Evolutionary conservation across 208 protist species (phyloP), one percentile per base, ranked within the genome.

Genomic region (Leishmania tropica): DNA sequence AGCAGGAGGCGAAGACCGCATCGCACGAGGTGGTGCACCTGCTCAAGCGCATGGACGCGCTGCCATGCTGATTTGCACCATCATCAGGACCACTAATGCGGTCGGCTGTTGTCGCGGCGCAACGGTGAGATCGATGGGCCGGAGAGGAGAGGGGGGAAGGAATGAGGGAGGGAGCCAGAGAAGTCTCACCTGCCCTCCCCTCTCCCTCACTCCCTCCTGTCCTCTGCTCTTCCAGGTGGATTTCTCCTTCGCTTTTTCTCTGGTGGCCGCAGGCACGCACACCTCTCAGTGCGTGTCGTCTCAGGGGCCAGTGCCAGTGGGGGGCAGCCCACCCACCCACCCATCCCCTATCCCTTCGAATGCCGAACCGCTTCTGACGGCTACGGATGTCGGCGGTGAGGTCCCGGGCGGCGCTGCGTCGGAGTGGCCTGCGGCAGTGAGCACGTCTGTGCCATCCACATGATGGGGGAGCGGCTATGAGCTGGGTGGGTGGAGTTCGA

Each of bases 1-100:
- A 95, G 48, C 81, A 97, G 84, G 94, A 97, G 79, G 90, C 93
- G 35, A 94, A 95, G 79, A 88, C 91, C 8, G 88, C 92, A 11
- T 88, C 88, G 68, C 94, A 95, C 75, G 92, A 94, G 78, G 88
- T 97, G 48, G 85, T 97, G 35, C 85, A 90, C 35, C 82, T 96
- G 31, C 83, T 97, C 51, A 94, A 93, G 75, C 77, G 79, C 15
- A 75, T 94, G n/a, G 94, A 97, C 81, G 56, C 58, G 17, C 84
- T 97, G 19, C 87, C 89, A 1, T 73, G 11, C 31, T 84, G 56
- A 62, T 24, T 17, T 17, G 24, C 28, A 75, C 67, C 47, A 65
- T 17, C 24, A 62, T 7, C 24, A 62, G 8, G 31, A 21, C 62
- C 17, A 68, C 62, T 3, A 21, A 31, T n/a, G 11, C n/a, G 31